A percentile compares a stretch with the other conserved stretches of the same genome.
phyloP scores from a whole-genome alignment of 495 filamentous ascomycete species.

The Lasiosphaeris hirsuta region DNA sequence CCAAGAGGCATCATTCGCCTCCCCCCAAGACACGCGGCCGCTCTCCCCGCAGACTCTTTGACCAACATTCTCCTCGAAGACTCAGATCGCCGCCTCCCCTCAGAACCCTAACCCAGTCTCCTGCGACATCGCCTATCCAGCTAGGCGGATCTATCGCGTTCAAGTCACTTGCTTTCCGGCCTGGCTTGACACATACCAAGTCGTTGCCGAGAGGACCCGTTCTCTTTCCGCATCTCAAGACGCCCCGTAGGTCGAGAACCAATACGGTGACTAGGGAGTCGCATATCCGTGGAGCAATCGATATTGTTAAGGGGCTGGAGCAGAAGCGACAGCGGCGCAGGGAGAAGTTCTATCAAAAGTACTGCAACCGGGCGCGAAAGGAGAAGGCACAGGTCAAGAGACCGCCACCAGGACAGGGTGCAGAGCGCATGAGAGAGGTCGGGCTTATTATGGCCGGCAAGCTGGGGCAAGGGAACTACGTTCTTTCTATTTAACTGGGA shows the following conservation, averaged over 20 bases:
- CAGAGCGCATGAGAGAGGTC: slow-evolving; percentile 90
- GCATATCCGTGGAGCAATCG: slow-evolving; percentile 80
- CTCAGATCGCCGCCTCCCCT: slow-evolving; percentile 61
- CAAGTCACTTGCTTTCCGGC: slow-evolving; percentile 61
- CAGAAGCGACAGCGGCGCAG: slow-evolving; percentile 86
- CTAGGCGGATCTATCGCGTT: slow-evolving; percentile 40
- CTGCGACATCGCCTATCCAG: slow-evolving; percentile 40
- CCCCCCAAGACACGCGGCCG: slow-evolving; percentile 46
- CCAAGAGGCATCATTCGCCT: slow-evolving; percentile 44
- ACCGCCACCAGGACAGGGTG: slow-evolving; percentile 77
- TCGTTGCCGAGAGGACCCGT: slow-evolving; percentile 73
- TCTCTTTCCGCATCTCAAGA: slow-evolving; percentile 56
- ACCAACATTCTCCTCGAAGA: slow-evolving; percentile 64
- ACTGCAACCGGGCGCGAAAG: slow-evolving; percentile 56
- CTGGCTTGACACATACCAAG: slow-evolving; percentile 65
- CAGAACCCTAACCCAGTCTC: slow-evolving; percentile 36
- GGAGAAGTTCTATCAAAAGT: slow-evolving; percentile 80
- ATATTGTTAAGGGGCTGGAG: slow-evolving; percentile 95
- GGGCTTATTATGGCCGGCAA: slow-evolving; percentile 84
- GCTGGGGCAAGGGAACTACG: slow-evolving; percentile 68
- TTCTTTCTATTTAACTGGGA: slow-evolving; percentile 66
- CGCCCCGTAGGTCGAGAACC: slow-evolving; percentile 23
- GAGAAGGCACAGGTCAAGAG: slow-evolving; percentile 45
- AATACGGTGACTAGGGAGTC: slow-evolving; percentile 32
- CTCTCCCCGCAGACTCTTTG: slow-evolving; percentile 60